phyloP scores from a whole-genome alignment of 2,329 filamentous ascomycete species.

The Lasiodiplodia hormozganensis region DNA sequence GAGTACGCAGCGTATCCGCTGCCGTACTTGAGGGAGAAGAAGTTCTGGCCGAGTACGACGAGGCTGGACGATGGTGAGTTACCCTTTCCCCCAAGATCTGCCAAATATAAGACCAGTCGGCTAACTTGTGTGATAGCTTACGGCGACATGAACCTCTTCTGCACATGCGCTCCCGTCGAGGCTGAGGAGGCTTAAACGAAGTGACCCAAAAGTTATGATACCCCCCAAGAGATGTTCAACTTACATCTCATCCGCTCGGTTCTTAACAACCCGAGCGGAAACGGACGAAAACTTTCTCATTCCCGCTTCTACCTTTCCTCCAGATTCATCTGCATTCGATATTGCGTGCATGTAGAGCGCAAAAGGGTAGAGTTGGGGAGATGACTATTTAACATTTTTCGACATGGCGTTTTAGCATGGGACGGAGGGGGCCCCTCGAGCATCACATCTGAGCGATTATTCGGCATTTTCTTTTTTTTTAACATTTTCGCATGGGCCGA shows the following conservation, averaged over 20 bases:
- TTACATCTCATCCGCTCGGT: not conserved
- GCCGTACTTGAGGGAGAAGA: constrained; percentile 86
- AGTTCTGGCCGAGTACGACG: constrained; percentile 93
- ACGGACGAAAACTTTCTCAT: not conserved
- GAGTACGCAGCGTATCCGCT: constrained; percentile 89
- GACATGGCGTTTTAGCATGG: constrained; percentile 17
- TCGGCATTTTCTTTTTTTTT: not conserved
- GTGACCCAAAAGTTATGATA: constrained; percentile 10
- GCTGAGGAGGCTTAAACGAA: constrained; percentile 20
- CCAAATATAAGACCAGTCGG: constrained; percentile 35
- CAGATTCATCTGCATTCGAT: not conserved
- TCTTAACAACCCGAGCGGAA: constrained; percentile 15
- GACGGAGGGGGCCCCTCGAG: not conserved
- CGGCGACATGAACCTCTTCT: constrained; percentile 92
- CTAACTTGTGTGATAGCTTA: constrained; percentile 64
- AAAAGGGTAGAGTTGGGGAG: constrained; percentile 2
- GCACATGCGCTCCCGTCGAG: constrained; percentile 87
- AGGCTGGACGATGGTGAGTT: constrained; percentile 83
- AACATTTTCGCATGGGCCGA: constrained; percentile 11
- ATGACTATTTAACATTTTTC: constrained; percentile 18
- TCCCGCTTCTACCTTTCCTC: not conserved
- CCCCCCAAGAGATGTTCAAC: not conserved
- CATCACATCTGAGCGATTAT: constrained; percentile 6
- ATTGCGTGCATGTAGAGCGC: constrained; percentile 17
- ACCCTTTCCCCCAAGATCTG: not conserved